Evolutionary conservation across 2,329 filamentous ascomycete genomes (phyloP).

Genomic region (Epichloe aotearoae): DNA sequence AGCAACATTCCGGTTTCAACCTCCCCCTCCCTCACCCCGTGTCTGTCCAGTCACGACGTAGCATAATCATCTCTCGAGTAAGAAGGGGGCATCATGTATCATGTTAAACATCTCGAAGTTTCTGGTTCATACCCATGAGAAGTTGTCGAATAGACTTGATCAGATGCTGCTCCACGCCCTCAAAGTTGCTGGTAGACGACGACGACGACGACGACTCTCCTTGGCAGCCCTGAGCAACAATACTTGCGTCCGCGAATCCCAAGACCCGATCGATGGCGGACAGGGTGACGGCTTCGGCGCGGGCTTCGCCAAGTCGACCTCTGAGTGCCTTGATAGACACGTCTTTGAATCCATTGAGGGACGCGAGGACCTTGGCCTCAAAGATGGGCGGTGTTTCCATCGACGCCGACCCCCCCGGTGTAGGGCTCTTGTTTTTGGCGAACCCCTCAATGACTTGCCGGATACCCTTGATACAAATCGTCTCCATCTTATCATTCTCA

Average conservation of each 20-base stretch:
- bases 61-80: too few relatives aligned
- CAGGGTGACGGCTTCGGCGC: conserved; percentile 32
- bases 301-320: conserved; percentile 24
- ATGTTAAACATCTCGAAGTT: conserved; percentile 14
- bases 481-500: conserved; percentile 32
- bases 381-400: conserved; percentile 18
- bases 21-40: background rate
- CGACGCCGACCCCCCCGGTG: conserved; percentile 16
- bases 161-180: conserved; percentile 27
- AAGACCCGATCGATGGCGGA: conserved; percentile 38
- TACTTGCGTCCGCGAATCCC: conserved; percentile 31
- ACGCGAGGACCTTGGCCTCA: conserved; percentile 27
- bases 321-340: conserved; percentile 31
- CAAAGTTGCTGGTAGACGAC: conserved; percentile 17
- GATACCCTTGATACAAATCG: conserved; percentile 31
- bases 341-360: conserved; percentile 31
- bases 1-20: background rate
- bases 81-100: background rate
- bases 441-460: conserved; percentile 31
- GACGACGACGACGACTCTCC: conserved; percentile 11
- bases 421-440: conserved; percentile 21
- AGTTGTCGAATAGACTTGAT: conserved; percentile 28
- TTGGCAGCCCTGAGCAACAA: conserved; percentile 21
- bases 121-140: conserved; percentile 27
- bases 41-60: too few relatives aligned